These are phyloP conservation scores for Fraxinus velutina DNA, from an alignment of 305 asterid species.

Conservation along the genomic window DNA sequence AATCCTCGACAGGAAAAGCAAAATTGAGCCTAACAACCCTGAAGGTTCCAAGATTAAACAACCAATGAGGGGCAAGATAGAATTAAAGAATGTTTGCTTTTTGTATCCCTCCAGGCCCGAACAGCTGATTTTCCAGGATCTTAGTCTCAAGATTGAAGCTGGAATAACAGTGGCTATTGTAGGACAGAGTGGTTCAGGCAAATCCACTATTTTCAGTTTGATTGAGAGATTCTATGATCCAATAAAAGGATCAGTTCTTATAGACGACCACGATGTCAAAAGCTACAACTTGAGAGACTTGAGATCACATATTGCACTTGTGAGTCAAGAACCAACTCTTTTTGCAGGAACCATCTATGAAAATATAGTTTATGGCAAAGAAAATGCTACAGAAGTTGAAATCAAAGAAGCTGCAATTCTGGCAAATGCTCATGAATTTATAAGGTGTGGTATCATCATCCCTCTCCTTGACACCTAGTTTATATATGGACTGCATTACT, in stretches of 20 bases:
- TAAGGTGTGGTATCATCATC: constrained; percentile 39
- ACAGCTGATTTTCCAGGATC: constrained; percentile 56
- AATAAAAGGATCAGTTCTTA: constrained; percentile 43
- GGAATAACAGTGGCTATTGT: constrained; percentile 65
- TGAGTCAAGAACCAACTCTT: constrained; percentile 74
- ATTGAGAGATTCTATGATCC: constrained; percentile 82
- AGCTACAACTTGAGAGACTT: constrained; percentile 53
- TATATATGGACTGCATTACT: not conserved
- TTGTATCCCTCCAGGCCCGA: constrained; percentile 69
- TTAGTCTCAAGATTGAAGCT: constrained; percentile 52
- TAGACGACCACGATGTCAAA: constrained; percentile 55
- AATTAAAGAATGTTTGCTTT: constrained; percentile 46
- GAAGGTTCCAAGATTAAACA: constrained; percentile 32
- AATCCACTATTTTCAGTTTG: constrained; percentile 63
- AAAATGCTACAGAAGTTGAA: constrained; percentile 54
- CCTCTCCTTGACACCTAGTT: not conserved
- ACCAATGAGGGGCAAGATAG: constrained; percentile 44
- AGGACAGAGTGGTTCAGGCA: constrained; percentile 75
- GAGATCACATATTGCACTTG: constrained; percentile 66
- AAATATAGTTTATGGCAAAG: constrained; percentile 56
- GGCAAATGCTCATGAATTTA: constrained; percentile 76
- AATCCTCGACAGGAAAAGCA: constrained; percentile 46
- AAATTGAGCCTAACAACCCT: constrained; percentile 49
- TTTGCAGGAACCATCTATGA: constrained; percentile 61
- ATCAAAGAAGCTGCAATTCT: constrained; percentile 52